Evolutionary conservation across 805 yeast species (phyloP), one percentile per base, ranked within the genome.

Genomic region (Wickerhamia fluorescens): DNA sequence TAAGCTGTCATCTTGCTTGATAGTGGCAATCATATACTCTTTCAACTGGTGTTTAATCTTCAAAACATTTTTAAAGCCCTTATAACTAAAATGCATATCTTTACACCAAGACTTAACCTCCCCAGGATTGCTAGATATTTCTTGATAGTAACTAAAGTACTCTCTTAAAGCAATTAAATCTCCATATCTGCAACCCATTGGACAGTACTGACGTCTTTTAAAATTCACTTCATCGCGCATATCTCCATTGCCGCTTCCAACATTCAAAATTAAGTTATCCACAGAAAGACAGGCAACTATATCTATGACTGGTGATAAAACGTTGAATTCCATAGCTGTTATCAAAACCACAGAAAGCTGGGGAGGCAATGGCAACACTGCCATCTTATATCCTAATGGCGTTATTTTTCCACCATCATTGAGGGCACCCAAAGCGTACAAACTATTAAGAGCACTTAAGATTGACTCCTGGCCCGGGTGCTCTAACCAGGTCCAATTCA

Each of bases 281-380:
- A 92, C 96, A 10, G 95, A 85, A 14, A 92, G 66, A 56, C 97
- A 89, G 0, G 97, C 76, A 2, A 84, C 94, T 30, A 92, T 85
- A 49, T 89, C 97, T 16, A 89, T 66, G 1, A 84, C 95, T 1
- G 79, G 73, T 2, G 58, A 57, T 5, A 86, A 55, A 26, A 81
- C 75, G 2, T 68, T 66, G 13, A 59, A 65, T 25, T 73, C 75
- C 35, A 68, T 57, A 0, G 96, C 95, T 15, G 71, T 66, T 18
- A 92, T 61, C 31, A 92, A 61, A 6, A 89, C 96, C 1, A 87
- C 86, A 4, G 95, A 81, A 25, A 92, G 64, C 45, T 84, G 92
- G 0, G 98, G 97, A n/a, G 87, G 81, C 16, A 92, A 68, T 1
- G 98, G 98, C 36, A 92, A 61, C 10, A 85, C 69, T 0, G 94